phyloP scores from a whole-genome alignment of 2,329 filamentous ascomycete genomes.

The Truncatella angustata region DNA sequence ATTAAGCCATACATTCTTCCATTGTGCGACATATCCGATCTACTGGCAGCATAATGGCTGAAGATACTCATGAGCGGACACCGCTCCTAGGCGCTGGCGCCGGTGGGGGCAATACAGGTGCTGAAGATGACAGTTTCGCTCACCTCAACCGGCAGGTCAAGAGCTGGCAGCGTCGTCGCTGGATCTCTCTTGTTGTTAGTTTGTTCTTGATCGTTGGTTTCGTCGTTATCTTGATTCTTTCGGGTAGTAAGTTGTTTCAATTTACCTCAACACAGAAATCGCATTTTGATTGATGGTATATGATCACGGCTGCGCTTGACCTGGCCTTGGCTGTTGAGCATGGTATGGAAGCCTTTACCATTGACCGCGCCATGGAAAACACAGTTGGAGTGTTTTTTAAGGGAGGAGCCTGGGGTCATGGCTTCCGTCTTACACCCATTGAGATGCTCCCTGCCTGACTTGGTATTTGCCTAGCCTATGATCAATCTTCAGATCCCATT shows the following conservation, averaged over 20 bases:
- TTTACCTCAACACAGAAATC: no score
- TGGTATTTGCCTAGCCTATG: neutral
- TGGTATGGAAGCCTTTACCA: neutral
- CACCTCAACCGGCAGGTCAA: slow-evolving; percentile 18
- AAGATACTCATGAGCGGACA: slow-evolving; percentile 2
- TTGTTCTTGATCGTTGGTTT: slow-evolving; percentile 25
- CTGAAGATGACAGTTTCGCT: slow-evolving; percentile 3
- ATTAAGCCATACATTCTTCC: no score
- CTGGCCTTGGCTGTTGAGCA: neutral
- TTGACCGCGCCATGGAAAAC: neutral
- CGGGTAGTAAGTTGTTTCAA: slow-evolving; percentile 23
- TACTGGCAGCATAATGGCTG: slow-evolving; percentile 1
- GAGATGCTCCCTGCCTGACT: no score
- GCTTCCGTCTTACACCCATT: no score
- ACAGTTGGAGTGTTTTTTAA: no score
- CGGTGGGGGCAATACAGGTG: neutral
- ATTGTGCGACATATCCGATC: neutral
- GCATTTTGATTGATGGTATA: no score
- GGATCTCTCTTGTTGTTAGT: slow-evolving; percentile 28
- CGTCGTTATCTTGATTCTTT: slow-evolving; percentile 26
- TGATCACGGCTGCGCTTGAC: neutral
- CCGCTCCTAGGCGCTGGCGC: slow-evolving; percentile 1
- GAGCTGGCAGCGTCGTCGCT: slow-evolving; percentile 26
- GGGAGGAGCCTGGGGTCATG: no score
- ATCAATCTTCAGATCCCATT: no score